phyloP scores from a whole-genome alignment of 2,329 filamentous ascomycete species.

The Eutypella sp. region DNA sequence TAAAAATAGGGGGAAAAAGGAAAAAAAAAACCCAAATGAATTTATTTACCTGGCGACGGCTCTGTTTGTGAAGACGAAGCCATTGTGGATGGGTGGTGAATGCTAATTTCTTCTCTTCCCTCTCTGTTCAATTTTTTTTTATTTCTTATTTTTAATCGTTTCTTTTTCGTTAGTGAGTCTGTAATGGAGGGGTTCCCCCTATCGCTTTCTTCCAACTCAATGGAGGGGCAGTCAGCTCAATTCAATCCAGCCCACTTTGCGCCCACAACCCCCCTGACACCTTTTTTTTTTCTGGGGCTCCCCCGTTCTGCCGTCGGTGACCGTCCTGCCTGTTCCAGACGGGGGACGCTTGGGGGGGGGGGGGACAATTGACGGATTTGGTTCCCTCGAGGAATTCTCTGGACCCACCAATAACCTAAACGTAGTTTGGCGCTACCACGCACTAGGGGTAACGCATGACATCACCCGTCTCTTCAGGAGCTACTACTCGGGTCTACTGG shows the following conservation, averaged over 20 bases:
- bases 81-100: conserved; percentile 5
- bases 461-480: not conserved
- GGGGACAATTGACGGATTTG: too few relatives aligned
- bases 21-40: not conserved
- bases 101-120: not conserved
- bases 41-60: conserved; percentile 20
- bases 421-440: not conserved
- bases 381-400: too few relatives aligned
- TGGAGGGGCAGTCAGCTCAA: conserved; percentile 16
- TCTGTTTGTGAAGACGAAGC: conserved; percentile 13
- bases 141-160: not conserved
- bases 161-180: too few relatives aligned
- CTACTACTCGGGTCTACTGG: too few relatives aligned
- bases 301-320: not conserved
- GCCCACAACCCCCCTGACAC: too few relatives aligned
- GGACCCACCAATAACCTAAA: too few relatives aligned
- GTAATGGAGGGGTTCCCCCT: too few relatives aligned
- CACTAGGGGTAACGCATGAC: not conserved
- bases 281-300: not conserved
- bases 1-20: too few relatives aligned
- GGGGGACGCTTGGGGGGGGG: too few relatives aligned
- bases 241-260: too few relatives aligned
- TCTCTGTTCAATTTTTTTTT: not conserved
- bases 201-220: not conserved
- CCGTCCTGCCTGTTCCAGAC: too few relatives aligned